A percentile compares a stretch with the other conserved stretches of the same genome.
These are phyloP conservation scores for Metschnikowia kofuensis DNA, from an alignment of 805 yeast species.

Conservation along the genomic window DNA sequence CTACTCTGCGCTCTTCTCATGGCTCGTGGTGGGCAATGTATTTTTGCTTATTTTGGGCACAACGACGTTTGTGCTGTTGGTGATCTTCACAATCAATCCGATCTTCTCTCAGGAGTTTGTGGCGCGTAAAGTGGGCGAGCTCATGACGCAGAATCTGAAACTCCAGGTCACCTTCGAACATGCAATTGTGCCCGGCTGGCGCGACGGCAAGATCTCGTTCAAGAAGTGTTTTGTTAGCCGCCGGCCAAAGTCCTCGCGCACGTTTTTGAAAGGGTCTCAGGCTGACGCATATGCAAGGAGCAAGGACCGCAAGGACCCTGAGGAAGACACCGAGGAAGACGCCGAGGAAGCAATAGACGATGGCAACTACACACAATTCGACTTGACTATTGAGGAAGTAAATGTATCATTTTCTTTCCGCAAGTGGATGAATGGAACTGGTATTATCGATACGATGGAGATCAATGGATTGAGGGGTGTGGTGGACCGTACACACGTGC, in stretches of 20 bases:
- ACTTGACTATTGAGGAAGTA: conserved; percentile 82
- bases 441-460: conserved; percentile 74
- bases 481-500: conserved; percentile 84
- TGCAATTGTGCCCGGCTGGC: conserved; percentile 94
- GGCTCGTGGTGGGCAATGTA: conserved; percentile 88
- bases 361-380: conserved; percentile 96
- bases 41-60: conserved; percentile 80
- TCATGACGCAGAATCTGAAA: conserved; percentile 79
- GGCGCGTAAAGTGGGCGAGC: conserved; percentile 76
- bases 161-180: conserved; percentile 83
- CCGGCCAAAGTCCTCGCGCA: conserved; percentile 60
- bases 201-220: conserved; percentile 79
- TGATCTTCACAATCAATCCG: conserved; percentile 75
- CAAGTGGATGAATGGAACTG: conserved; percentile 88
- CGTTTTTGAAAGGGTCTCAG: conserved; percentile 70
- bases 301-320: not conserved
- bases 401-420: conserved; percentile 74
- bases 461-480: conserved; percentile 88
- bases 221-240: conserved; percentile 82
- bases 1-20: conserved; percentile 82
- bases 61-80: conserved; percentile 83
- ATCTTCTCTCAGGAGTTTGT: conserved; percentile 86
- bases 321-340: conserved; percentile 19
- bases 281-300: conserved; percentile 66
- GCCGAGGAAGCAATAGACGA: conserved; percentile 52